A percentile compares a stretch with the other conserved stretches of the same genome.
phyloP scores from a whole-genome alignment of 108 stramenopile genomes.

The Hondaea fermentalgiana region DNA sequence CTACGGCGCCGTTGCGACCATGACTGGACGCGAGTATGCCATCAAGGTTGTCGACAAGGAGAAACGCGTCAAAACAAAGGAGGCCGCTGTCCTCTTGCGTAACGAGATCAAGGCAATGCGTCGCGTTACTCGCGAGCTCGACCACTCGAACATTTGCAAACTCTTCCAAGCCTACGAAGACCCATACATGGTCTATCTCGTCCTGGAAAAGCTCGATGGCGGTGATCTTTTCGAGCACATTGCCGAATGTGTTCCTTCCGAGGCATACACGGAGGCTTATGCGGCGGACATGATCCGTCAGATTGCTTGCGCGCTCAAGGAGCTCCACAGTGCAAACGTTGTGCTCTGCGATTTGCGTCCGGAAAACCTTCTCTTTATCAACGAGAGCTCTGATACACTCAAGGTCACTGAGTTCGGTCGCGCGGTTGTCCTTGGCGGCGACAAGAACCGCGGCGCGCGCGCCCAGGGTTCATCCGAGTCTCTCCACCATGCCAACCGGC shows the following conservation, averaged over 20 bases:
- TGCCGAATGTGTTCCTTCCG: neutral
- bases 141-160: constrained; percentile 11
- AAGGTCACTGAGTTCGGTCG: constrained; percentile 1
- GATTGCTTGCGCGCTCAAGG: neutral
- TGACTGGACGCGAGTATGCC: constrained; percentile 1
- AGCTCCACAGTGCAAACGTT: neutral
- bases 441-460: neutral
- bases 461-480: too few species aligned
- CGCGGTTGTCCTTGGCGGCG: neutral
- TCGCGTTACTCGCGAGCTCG: neutral
- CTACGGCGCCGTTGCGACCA: neutral
- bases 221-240: constrained; percentile 1
- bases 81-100: neutral
- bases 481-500: too few species aligned
- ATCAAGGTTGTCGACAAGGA: constrained; percentile 17
- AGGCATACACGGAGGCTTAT: neutral
- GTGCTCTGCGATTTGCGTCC: neutral
- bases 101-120: neutral
- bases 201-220: neutral
- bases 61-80: constrained; percentile 9
- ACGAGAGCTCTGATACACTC: neutral
- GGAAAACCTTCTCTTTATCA: neutral
- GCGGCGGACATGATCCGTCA: neutral
- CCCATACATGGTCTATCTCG: neutral
- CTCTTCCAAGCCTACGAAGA: constrained; percentile 15